These are phyloP conservation scores for Kalanchoe fedtschenkoi DNA, from an alignment of 164 flowering plant species.

Conservation along the genomic window DNA sequence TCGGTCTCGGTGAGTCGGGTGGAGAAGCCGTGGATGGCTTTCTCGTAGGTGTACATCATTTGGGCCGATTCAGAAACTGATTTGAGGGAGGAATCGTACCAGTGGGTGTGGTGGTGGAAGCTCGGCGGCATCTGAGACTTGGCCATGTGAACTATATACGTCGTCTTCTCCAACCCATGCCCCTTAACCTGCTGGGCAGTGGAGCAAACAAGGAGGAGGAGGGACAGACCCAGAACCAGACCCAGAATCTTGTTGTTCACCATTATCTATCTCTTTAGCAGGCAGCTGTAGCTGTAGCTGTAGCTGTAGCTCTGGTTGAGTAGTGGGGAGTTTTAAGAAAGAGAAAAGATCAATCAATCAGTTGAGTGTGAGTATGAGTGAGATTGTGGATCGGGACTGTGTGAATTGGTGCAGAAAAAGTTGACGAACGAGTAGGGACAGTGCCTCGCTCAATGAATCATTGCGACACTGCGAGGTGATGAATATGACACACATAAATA, in stretches of 20 bases:
- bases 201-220: not conserved
- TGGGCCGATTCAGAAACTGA: conserved; percentile 41
- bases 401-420: not conserved
- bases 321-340: no score
- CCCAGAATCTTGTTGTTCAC: no score
- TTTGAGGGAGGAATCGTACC: conserved; percentile 51
- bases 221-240: no score
- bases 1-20: not conserved
- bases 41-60: conserved; percentile 39
- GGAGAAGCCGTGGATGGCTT: conserved; percentile 13
- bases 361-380: no score
- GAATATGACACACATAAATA: no score
- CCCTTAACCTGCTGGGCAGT: no score
- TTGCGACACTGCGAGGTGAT: no score
- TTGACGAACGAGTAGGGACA: not conserved
- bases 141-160: conserved; percentile 56
- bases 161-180: conserved; percentile 16
- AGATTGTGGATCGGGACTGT: not conserved
- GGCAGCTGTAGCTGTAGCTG: no score
- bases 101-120: conserved; percentile 31
- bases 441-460: no score
- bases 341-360: not conserved
- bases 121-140: conserved; percentile 44
- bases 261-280: no score
- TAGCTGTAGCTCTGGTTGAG: no score